Evolutionary conservation across 345 rosid species (phyloP).

Genomic region (Luvunga scandens): DNA sequence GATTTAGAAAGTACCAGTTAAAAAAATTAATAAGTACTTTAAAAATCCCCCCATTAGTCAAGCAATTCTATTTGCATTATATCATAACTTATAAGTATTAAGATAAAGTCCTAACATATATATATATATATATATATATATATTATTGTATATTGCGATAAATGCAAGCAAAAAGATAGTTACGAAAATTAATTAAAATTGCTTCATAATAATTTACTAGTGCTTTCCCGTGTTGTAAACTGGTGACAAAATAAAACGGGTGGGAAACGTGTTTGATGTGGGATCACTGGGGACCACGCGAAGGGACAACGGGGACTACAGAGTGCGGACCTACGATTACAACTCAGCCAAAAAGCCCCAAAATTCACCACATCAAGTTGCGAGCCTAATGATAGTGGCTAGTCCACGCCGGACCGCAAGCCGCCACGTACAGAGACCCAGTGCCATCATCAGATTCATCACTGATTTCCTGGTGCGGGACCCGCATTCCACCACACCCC

Average conservation of each 20-base stretch:
- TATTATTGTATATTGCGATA: too few species aligned
- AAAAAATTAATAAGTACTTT: too few species aligned
- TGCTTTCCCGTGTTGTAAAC: background rate
- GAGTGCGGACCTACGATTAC: conserved; percentile 9
- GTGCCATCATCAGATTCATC: conserved; percentile 20
- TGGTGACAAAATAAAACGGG: background rate
- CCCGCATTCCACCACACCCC: conserved; percentile 24
- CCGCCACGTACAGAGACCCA: conserved; percentile 45
- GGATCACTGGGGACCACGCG: background rate
- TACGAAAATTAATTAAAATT: background rate
- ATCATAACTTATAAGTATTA: too few species aligned
- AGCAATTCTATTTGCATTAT: too few species aligned
- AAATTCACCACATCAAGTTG: conserved; percentile 33
- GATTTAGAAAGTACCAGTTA: background rate
- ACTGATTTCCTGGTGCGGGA: conserved; percentile 10
- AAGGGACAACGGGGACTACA: background rate
- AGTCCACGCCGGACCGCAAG: conserved; percentile 65
- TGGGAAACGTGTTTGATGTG: background rate
- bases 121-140: too few species aligned
- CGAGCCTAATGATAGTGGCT: conserved; percentile 55
- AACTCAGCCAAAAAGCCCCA: conserved; percentile 18
- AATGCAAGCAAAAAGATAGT: background rate
- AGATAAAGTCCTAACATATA: too few species aligned
- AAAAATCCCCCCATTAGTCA: too few species aligned
- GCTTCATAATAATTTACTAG: background rate